Evolutionary conservation across 2,329 filamentous ascomycete genomes (phyloP), one percentile per base, ranked within the genome.

Genomic region (Xylaria sp.): DNA sequence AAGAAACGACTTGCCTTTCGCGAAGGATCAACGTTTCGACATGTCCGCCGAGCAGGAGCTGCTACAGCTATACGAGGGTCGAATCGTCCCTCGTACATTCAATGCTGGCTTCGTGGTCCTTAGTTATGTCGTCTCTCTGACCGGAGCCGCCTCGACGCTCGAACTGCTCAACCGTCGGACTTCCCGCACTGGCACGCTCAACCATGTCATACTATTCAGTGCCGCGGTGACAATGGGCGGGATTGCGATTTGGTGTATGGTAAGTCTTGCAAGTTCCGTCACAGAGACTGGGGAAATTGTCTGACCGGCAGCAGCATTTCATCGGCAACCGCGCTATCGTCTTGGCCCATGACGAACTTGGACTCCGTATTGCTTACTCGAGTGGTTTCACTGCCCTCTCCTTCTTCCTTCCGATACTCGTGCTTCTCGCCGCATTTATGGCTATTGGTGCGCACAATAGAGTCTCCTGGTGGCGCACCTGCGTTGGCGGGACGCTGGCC

Each of bases 241-340:
- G 2, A 84, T 91, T 56, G 78, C 87, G 38, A 89, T 89, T 54
- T 91, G 86, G 87, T 88, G 82, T 64, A 89, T 90, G 82, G 79
- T 81, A 70, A 52, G 74, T 61, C 29, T 26, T 41, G 26, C 39
- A 4, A 39, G 41, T 17, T n/a, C 39, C 22, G 19, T 34, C n/a
- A 7, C 50, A 11, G 44, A 39, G 39, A 21, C 26, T 41, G 38
- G 39, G 26, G 20, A 18, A 52, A 66, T 73, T 34, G 66, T 74
- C 79, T 66, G 73, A 78, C 16, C 61, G 72, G 72, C 76, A 74
- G 56, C 76, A 87, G 89, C 90, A 94, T 69, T 93, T 90, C 65
- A 88, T 94, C 61, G 91, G 90, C 19, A 93, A 94, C 68, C 81
- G 88, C 48, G 90, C 91, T 13, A 89, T 93, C 56, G 76, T 88